Conservation (phyloP, 208 protist species). For the Leishmania amazonensis region DNA sequence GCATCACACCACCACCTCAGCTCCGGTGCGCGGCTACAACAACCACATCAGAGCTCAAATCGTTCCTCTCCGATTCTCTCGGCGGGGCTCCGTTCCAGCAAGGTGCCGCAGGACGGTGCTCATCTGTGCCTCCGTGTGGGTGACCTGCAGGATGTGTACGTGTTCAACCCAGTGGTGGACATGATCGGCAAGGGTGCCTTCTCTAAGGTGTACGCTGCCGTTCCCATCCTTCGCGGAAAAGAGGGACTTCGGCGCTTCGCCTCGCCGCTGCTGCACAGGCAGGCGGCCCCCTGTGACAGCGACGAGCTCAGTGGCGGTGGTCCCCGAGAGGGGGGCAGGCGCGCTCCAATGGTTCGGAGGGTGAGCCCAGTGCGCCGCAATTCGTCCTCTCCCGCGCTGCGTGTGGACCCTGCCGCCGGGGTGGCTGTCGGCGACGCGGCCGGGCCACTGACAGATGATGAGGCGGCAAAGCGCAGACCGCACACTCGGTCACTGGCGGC, state of each 20-base stretch:
- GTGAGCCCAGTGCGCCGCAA: not conserved
- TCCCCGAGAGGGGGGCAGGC: not conserved
- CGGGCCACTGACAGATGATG: not conserved
- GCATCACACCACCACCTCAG: constrained; percentile 3
- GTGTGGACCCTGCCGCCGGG: not conserved
- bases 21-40: not conserved
- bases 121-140: constrained; percentile 53
- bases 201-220: constrained; percentile 76
- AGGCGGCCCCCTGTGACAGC: not conserved
- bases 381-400: not conserved
- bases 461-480: not conserved
- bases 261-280: not conserved
- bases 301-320: not conserved
- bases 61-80: not conserved
- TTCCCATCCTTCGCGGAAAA: constrained; percentile 56
- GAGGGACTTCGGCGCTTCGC: constrained; percentile 24
- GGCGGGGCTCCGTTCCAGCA: constrained; percentile 8
- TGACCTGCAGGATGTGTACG: constrained; percentile 73
- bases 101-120: constrained; percentile 8
- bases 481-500: not conserved
- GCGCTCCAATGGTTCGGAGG: not conserved
- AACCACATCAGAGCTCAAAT: not conserved
- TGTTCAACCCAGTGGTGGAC: constrained; percentile 73
- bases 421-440: not conserved
- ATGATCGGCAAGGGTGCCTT: constrained; percentile 72